phyloP scores from a whole-genome alignment of 192 early-diverging fungal species.

The Gonapodya sp. region DNA sequence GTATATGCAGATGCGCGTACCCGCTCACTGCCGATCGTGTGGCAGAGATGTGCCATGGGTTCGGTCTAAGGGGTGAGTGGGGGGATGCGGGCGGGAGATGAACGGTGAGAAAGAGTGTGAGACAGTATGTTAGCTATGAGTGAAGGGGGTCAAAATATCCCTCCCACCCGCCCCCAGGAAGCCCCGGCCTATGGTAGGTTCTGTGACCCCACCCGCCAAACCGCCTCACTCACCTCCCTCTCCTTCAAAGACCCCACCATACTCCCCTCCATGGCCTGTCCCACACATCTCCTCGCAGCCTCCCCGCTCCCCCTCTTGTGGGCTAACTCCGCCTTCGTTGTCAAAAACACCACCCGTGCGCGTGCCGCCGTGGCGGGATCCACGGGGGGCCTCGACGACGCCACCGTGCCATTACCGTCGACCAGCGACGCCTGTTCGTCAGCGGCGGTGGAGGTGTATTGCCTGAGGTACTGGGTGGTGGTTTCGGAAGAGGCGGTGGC shows the following conservation, averaged over 20 bases:
- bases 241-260: not conserved
- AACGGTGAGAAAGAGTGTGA: not conserved
- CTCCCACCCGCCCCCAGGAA: too few species aligned
- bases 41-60: not conserved
- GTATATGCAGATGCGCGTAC: not conserved
- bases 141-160: too few species aligned
- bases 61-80: too few species aligned
- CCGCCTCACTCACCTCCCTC: not conserved
- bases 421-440: not conserved
- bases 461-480: not conserved
- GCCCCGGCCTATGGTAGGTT: too few species aligned
- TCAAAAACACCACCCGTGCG: not conserved
- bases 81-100: not conserved
- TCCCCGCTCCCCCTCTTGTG: not conserved
- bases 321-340: not conserved
- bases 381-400: too few species aligned
- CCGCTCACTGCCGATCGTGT: not conserved
- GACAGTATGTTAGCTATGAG: not conserved
- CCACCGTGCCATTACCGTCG: not conserved
- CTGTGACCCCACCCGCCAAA: too few species aligned
- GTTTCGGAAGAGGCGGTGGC: not conserved
- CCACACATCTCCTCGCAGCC: not conserved
- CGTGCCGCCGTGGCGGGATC: not conserved
- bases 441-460: not conserved
- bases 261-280: not conserved